Evolutionary conservation across 2,329 filamentous ascomycete genomes (phyloP).

Genomic region (Phyllosticta citrichinensis): DNA sequence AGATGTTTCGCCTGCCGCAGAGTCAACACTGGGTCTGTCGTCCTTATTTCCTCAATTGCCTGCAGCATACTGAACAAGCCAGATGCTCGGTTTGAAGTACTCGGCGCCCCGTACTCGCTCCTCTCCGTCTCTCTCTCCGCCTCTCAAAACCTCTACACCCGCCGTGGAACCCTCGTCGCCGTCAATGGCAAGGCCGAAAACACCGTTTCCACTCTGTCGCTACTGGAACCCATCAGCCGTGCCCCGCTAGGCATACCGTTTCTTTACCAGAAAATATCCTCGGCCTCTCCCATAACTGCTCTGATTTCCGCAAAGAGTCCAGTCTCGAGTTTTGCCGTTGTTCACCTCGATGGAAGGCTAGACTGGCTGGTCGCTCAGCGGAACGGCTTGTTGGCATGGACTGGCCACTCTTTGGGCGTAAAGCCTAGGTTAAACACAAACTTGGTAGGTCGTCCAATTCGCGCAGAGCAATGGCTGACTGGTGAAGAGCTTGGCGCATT

Average conservation of each 20-base stretch:
- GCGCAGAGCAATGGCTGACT: slow-evolving; percentile 26
- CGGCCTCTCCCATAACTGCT: slow-evolving; percentile 77
- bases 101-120: slow-evolving; percentile 85
- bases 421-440: slow-evolving; percentile 64
- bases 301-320: slow-evolving; percentile 81
- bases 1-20: slow-evolving; percentile 5
- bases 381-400: slow-evolving; percentile 89
- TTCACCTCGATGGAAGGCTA: slow-evolving; percentile 84
- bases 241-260: slow-evolving; percentile 81
- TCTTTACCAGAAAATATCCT: slow-evolving; percentile 82
- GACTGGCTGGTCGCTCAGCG: slow-evolving; percentile 93
- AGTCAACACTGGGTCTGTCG: slow-evolving; percentile 8
- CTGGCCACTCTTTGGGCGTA: slow-evolving; percentile 72
- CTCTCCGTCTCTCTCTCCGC: slow-evolving; percentile 88
- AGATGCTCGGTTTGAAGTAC: slow-evolving; percentile 93
- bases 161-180: slow-evolving; percentile 81
- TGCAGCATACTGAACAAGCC: neutral
- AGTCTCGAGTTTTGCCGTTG: slow-evolving; percentile 73
- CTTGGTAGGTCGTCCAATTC: slow-evolving; percentile 42
- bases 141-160: slow-evolving; percentile 86
- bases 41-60: slow-evolving; percentile 4
- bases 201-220: slow-evolving; percentile 77
- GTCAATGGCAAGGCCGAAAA: slow-evolving; percentile 86
- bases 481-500: slow-evolving; percentile 61
- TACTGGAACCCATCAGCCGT: slow-evolving; percentile 75